phyloP scores from a whole-genome alignment of 139 green algal species.

The Chlorella sp. region DNA sequence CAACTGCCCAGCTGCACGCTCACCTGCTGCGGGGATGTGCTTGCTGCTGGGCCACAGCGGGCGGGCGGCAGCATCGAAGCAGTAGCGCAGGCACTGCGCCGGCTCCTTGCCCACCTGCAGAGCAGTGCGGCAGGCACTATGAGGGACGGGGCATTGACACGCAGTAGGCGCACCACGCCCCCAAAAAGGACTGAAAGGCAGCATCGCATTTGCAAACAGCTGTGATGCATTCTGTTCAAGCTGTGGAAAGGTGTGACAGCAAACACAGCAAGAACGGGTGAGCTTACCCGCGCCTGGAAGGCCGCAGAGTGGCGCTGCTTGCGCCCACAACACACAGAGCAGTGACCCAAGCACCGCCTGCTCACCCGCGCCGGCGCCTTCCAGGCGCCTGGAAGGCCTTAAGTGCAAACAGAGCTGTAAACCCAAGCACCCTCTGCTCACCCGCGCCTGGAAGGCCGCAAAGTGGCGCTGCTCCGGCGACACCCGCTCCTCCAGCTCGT shows the following conservation, averaged over 20 bases:
- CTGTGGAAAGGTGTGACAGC: too few relatives aligned
- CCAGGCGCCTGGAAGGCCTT: too few relatives aligned
- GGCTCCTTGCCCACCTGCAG: conserved; percentile 28
- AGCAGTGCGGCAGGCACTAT: not conserved
- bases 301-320: not conserved
- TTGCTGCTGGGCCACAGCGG: conserved; percentile 73
- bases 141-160: not conserved
- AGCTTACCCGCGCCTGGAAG: not conserved
- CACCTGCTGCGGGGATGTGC: conserved; percentile 30
- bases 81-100: conserved; percentile 80
- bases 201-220: too few relatives aligned
- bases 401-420: not conserved
- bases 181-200: too few relatives aligned
- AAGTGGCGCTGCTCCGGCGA: conserved; percentile 60
- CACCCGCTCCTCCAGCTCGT: conserved; percentile 58
- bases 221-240: too few relatives aligned
- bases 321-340: too few relatives aligned
- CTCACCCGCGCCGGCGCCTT: too few relatives aligned
- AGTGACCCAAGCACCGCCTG: too few relatives aligned
- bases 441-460: conserved; percentile 55
- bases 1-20: not conserved
- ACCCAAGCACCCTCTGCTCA: conserved; percentile 16
- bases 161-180: too few relatives aligned
- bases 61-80: conserved; percentile 61
- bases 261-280: too few relatives aligned